phyloP scores from a whole-genome alignment of 257 asterid species.

The Anisodus tanguticus region DNA sequence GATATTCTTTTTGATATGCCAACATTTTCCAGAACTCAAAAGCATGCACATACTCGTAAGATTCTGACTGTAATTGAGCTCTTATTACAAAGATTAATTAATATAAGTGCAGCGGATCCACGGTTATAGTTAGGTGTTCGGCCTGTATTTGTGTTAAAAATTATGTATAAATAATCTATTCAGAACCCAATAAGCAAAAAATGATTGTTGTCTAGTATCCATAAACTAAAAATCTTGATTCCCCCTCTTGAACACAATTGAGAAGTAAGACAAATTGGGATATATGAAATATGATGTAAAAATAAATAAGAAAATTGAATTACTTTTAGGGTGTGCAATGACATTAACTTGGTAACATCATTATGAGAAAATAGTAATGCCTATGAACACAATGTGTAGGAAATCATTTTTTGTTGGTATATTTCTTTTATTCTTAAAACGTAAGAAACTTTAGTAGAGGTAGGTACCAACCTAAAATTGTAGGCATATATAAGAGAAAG shows the following conservation, averaged over 20 bases:
- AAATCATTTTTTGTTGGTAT: too few species aligned
- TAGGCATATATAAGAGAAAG: not conserved
- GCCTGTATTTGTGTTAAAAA: too few species aligned
- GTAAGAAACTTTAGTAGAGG: not conserved
- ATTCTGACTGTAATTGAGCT: not conserved
- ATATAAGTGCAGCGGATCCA: too few species aligned
- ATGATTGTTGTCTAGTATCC: too few species aligned
- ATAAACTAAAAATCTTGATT: too few species aligned
- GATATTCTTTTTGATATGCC: not conserved
- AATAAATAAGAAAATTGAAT: not conserved
- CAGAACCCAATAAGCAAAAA: too few species aligned
- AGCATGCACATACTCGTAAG: not conserved
- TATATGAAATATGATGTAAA: not conserved
- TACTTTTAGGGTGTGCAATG: not conserved
- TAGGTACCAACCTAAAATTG: not conserved
- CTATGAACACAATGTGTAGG: not conserved
- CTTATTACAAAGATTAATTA: not conserved
- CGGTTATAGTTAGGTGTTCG: too few species aligned
- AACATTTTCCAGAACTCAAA: not conserved
- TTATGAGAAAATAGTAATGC: not conserved
- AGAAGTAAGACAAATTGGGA: not conserved
- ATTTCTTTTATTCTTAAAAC: too few species aligned
- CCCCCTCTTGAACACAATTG: too few species aligned
- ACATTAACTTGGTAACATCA: not conserved
- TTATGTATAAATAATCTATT: too few species aligned